Percentiles rank a stretch among this genome's conserved stretches.
Conservation (phyloP, 148 eudicot genomes). For the Cornus suecica region DNA sequence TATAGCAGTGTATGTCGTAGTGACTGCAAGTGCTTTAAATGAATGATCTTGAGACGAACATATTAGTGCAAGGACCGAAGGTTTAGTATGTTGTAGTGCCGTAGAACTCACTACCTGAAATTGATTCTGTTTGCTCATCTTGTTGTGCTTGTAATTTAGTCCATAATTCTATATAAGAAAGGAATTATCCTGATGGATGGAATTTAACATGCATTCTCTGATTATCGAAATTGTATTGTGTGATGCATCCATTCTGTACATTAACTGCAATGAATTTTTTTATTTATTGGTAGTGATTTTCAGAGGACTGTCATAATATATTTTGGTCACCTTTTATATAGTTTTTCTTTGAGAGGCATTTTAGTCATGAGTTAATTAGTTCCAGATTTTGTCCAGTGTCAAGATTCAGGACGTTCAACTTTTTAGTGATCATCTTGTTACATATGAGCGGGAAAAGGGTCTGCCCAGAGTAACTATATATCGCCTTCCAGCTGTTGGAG, state of each 20-base stretch:
- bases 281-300: too few species aligned
- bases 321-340: background rate
- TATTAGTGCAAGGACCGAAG: background rate
- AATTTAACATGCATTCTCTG: background rate
- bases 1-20: background rate
- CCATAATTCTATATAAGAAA: background rate
- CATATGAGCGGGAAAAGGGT: slow-evolving; percentile 71
- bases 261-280: background rate
- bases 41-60: background rate
- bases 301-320: background rate
- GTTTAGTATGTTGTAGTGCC: background rate
- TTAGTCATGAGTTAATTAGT: slow-evolving; percentile 8
- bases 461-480: slow-evolving; percentile 55
- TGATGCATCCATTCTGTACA: background rate
- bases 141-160: background rate
- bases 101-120: too few species aligned
- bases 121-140: background rate
- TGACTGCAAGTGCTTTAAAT: background rate
- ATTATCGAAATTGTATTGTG: background rate
- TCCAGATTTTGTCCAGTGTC: slow-evolving; percentile 48
- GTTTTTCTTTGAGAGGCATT: background rate
- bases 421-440: slow-evolving; percentile 71
- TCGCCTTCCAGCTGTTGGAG: slow-evolving; percentile 70
- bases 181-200: background rate
- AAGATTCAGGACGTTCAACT: slow-evolving; percentile 66